Base-by-base conservation (phyloP, 2,329 filamentous ascomycete species). In the Lojkania enalia region DNA sequence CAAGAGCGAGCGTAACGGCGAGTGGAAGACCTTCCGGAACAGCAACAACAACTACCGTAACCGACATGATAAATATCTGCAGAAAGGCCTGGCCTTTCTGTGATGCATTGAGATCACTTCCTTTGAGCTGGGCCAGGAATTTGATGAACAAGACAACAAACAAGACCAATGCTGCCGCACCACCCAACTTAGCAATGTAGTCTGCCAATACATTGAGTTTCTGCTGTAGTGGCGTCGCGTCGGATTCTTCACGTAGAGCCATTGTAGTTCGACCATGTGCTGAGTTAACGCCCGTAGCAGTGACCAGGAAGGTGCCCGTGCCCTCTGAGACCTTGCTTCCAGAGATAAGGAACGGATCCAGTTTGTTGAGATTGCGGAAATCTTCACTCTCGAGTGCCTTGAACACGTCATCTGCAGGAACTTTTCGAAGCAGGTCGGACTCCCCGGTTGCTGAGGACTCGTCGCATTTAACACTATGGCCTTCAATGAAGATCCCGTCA, bases 61-160 rank as follows among this genome's bases (percentile, higher is more conserved):
- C 67, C 14, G 70, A 64, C n/a, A 71, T 64, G 18, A 72, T 72
- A n/a, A 73, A 55, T 16, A 73, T 70, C 14, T 71, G 61, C 56
- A 72, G 63, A 35, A 72, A 73, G 13, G 63, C 57, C 2, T 60
- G 63, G 1, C 62, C 70, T 32, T 71, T 72, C 15, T 33, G 9
- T 33, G 30, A 27, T 9, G 23, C 23, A n/a, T 27, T 27, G 7
- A 27, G n/a, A 7, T 7, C 7, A 27, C 23, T 27, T 9, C 23
- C 23, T 7, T 7, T 7, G n/a, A 27, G 23, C 23, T 27, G 23
- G 23, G 23, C 23, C 23, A 27, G n/a, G 64, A 95, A 96, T 59
- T 90, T 82, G 72, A 96, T 91, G 60, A 96, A 82, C 12, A 96
- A 77, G 35, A 95, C 86, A 35, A 92, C 77, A 71, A 96, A 96